These are phyloP conservation scores for Malus sieversii DNA, from an alignment of 306 rosid genomes.

Conservation along the genomic window DNA sequence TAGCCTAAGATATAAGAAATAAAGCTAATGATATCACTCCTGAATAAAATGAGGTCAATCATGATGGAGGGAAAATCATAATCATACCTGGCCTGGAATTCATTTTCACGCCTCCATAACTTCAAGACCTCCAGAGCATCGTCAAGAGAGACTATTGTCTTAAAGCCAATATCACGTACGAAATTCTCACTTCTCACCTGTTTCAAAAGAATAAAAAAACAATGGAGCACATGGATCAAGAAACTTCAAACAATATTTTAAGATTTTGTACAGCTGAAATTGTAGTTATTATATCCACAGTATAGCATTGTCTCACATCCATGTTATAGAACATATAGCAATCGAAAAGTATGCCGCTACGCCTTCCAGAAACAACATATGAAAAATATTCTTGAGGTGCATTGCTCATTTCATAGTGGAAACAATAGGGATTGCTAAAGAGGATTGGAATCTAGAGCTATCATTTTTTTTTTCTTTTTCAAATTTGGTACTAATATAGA, in stretches of 20 bases:
- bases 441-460: background rate
- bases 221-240: background rate
- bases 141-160: slow-evolving; percentile 60
- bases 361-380: too few species aligned
- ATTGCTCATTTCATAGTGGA: background rate
- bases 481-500: too few species aligned
- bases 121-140: slow-evolving; percentile 56
- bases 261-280: background rate
- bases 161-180: slow-evolving; percentile 60
- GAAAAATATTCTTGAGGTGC: background rate
- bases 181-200: slow-evolving; percentile 72
- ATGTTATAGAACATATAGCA: background rate
- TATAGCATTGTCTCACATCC: background rate
- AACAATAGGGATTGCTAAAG: background rate
- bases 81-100: slow-evolving; percentile 65
- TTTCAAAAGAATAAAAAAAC: slow-evolving; percentile 8
- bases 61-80: background rate
- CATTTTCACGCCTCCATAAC: slow-evolving; percentile 48
- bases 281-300: background rate
- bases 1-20: background rate
- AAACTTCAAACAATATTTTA: background rate
- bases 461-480: too few species aligned
- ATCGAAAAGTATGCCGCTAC: background rate
- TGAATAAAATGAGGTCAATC: background rate
- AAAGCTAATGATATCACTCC: background rate